Base-by-base conservation (phyloP, 2,329 filamentous ascomycete genomes). In the Sclerotinia nivalis region DNA sequence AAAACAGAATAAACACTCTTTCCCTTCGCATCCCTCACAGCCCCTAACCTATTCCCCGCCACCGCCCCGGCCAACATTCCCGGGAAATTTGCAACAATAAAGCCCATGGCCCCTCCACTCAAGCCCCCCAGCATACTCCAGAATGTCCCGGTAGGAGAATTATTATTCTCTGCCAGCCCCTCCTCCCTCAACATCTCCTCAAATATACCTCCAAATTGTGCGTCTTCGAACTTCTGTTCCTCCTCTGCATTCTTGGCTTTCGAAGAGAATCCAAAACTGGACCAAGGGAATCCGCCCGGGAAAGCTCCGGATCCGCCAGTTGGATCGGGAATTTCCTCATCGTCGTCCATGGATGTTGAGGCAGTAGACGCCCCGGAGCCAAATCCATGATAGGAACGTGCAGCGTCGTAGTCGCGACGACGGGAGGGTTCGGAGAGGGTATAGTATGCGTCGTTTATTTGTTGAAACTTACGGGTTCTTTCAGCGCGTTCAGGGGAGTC, bases 1-100 rank as follows among this genome's bases (percentile, higher is more conserved):
- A 72, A 98, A 22, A 97, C 96, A 40, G 89, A 85, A 80, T 96
- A 98, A 8, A 99, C 96, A 78, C 93, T 97, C 89, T 97, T 98
- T 31, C 94, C 94, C 81, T 89, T 93, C 45, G 91, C 89, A 81
- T 99, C 96, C 69, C 96, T 85, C 28, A 99, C 88, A 9, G 93
- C 92, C 0, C 96, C 96, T n/a, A 98, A 82, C 66, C 94, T 83
- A 81, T 97, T 98, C 15, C 96, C 96, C 0, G 94, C 95, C 2
- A 97, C 94, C 2, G 93, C 93, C 3, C 96, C 96, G 0, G 95
- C 95, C 50, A 98, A 80, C 77, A 95, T 86, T 0, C 96, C 96
- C 0, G 95, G 92, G 62, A 97, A 88, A 79, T 98, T 98, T 40
- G 91, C 96, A 37, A 98, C 87, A 75, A 99, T 99, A 80, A 98